phyloP scores from a whole-genome alignment of 2,329 filamentous ascomycete genomes.

The Clonostachys byssicola region DNA sequence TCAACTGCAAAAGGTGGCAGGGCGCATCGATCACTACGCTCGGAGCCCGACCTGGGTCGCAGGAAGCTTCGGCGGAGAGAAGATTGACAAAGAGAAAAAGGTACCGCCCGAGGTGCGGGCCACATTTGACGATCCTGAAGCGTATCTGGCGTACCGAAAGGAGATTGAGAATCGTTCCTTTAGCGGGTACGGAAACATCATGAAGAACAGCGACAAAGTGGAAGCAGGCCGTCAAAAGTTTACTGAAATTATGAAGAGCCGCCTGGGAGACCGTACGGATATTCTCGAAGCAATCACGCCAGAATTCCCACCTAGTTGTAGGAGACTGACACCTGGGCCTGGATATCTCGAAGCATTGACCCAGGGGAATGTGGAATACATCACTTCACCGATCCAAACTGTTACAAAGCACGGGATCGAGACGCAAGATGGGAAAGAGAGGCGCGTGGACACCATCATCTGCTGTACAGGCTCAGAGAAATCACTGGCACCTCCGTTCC shows the following conservation, averaged over 20 bases:
- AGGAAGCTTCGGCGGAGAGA: too few species aligned
- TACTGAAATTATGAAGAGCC: too few species aligned
- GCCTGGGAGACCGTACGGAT: neutral
- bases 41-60: conserved; percentile 35
- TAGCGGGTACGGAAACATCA: too few species aligned
- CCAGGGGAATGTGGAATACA: neutral
- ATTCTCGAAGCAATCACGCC: neutral
- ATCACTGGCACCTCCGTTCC: too few species aligned
- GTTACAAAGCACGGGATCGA: neutral
- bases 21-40: conserved; percentile 33
- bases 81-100: conserved; percentile 25
- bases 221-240: too few species aligned
- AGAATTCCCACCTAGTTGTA: neutral
- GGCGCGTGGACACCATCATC: conserved; percentile 39
- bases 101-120: too few species aligned
- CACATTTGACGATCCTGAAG: too few species aligned
- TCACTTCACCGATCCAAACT: neutral
- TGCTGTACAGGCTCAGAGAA: too few species aligned
- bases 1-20: conserved; percentile 15
- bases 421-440: conserved; percentile 6
- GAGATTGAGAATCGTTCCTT: too few species aligned
- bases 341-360: neutral
- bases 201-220: too few species aligned
- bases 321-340: neutral
- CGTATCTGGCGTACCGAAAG: too few species aligned